A percentile compares a stretch with the other conserved stretches of the same genome.
phyloP scores from a whole-genome alignment of 768 basidiomycete species.

The Rossbeevera mucosa region DNA sequence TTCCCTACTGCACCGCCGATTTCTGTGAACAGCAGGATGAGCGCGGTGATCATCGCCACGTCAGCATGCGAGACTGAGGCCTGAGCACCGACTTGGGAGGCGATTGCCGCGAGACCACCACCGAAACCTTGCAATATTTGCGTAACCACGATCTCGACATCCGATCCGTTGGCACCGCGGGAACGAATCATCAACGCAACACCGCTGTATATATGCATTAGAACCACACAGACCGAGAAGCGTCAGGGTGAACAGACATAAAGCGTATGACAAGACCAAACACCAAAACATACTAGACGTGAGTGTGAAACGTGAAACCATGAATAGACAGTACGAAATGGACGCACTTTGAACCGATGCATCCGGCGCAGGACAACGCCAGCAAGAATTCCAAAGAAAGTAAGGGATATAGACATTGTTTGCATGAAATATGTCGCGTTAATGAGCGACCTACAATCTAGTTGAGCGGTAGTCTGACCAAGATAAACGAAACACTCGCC shows the following conservation, averaged over 20 bases:
- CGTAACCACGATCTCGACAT: constrained; percentile 55
- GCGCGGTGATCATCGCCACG: constrained; percentile 62
- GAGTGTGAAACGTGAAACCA: background rate
- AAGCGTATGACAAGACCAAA: constrained; percentile 57
- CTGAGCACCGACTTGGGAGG: constrained; percentile 58
- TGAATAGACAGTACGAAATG: background rate
- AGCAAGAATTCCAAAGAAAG: constrained; percentile 58
- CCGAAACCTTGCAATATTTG: constrained; percentile 74
- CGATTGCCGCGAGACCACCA: constrained; percentile 61
- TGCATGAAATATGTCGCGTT: constrained; percentile 62
- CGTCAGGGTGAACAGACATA: constrained; percentile 27
- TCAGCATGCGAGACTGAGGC: constrained; percentile 61
- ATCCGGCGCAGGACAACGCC: constrained; percentile 52
- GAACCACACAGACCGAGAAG: background rate
- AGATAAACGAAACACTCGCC: constrained; percentile 26
- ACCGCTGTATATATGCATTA: constrained; percentile 36
- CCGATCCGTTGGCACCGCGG: constrained; percentile 53
- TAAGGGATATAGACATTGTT: constrained; percentile 55
- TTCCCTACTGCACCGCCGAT: constrained; percentile 63
- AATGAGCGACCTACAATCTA: constrained; percentile 43
- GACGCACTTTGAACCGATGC: constrained; percentile 50
- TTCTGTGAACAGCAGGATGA: constrained; percentile 65
- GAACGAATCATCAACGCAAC: constrained; percentile 69
- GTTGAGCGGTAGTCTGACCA: background rate
- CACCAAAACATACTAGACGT: constrained; percentile 43